phyloP scores from a whole-genome alignment of 495 filamentous ascomycete genomes.

The Clavariopsis aquatica region DNA sequence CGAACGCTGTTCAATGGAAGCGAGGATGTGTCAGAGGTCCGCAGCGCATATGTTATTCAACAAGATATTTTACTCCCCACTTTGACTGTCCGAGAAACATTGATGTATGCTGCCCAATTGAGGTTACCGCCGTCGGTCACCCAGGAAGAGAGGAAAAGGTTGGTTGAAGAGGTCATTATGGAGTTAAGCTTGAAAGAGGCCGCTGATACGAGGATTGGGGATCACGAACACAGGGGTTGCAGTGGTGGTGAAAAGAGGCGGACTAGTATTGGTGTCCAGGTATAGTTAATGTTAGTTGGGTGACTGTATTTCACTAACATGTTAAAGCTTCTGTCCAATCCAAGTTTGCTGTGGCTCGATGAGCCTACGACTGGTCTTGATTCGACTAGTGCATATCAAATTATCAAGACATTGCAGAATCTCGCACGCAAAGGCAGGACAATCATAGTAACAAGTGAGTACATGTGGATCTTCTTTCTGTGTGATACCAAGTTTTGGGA shows the following conservation, averaged over 20 bases:
- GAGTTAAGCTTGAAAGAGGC: conserved; percentile 75
- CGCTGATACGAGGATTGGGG: conserved; percentile 69
- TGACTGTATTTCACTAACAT: neutral
- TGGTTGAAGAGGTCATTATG: conserved; percentile 72
- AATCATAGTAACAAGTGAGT: conserved; percentile 60
- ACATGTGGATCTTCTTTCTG: neutral
- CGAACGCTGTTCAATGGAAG: conserved; percentile 59
- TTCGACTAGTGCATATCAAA: conserved; percentile 72
- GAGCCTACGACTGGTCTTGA: conserved; percentile 77
- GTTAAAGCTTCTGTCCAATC: conserved; percentile 58
- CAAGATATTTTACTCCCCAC: conserved; percentile 71
- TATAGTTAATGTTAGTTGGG: conserved; percentile 35
- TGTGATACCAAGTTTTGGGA: neutral
- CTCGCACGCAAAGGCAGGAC: conserved; percentile 68
- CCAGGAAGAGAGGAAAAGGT: conserved; percentile 55
- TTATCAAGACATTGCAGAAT: conserved; percentile 66
- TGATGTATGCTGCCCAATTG: conserved; percentile 69
- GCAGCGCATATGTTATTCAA: conserved; percentile 75
- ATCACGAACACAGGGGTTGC: conserved; percentile 67
- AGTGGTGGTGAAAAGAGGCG: conserved; percentile 76
- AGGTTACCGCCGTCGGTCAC: conserved; percentile 64
- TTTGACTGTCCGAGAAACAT: conserved; percentile 70
- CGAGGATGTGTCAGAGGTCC: conserved; percentile 53
- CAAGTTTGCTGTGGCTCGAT: conserved; percentile 72
- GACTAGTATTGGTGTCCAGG: conserved; percentile 71